Conservation (phyloP, 1,284 basidiomycete species). For the Psilocybe mexicana region DNA sequence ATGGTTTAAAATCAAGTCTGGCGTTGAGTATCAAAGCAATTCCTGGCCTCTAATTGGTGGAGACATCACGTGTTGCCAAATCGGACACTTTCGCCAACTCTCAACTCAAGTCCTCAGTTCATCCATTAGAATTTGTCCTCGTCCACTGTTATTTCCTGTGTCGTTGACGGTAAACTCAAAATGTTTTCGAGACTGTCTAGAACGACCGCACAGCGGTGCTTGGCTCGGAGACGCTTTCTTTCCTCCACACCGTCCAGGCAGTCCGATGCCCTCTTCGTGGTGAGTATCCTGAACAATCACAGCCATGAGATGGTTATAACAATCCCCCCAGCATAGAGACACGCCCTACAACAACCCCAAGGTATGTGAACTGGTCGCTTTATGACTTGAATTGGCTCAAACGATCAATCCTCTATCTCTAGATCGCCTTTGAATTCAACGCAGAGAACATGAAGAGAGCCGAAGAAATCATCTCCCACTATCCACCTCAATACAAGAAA, state of each 20-base stretch:
- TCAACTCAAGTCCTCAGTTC: not conserved
- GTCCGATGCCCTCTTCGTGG: slow-evolving; percentile 65
- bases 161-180: not conserved
- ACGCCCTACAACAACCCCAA: slow-evolving; percentile 91
- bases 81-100: slow-evolving; percentile 11
- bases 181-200: slow-evolving; percentile 37
- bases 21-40: slow-evolving; percentile 1
- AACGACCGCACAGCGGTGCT: slow-evolving; percentile 27
- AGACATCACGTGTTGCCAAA: slow-evolving; percentile 14
- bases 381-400: not conserved
- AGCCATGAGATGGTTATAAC: slow-evolving; percentile 11
- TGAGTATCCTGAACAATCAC: slow-evolving; percentile 32
- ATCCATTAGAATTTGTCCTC: not conserved
- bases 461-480: slow-evolving; percentile 87
- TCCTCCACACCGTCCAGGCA: slow-evolving; percentile 44
- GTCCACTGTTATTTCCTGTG: slow-evolving; percentile 1
- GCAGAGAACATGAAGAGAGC: slow-evolving; percentile 83
- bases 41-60: slow-evolving; percentile 10
- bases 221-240: slow-evolving; percentile 39
- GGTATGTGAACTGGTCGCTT: slow-evolving; percentile 38
- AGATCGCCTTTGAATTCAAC: slow-evolving; percentile 92
- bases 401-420: slow-evolving; percentile 2
- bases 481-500: slow-evolving; percentile 98
- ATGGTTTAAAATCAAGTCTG: too few species aligned
- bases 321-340: slow-evolving; percentile 77